A percentile compares a stretch with the other conserved stretches of the same genome.
These are phyloP conservation scores for Oryza glumipatula DNA, from an alignment of 176 grass and related monocot species.

Conservation along the genomic window DNA sequence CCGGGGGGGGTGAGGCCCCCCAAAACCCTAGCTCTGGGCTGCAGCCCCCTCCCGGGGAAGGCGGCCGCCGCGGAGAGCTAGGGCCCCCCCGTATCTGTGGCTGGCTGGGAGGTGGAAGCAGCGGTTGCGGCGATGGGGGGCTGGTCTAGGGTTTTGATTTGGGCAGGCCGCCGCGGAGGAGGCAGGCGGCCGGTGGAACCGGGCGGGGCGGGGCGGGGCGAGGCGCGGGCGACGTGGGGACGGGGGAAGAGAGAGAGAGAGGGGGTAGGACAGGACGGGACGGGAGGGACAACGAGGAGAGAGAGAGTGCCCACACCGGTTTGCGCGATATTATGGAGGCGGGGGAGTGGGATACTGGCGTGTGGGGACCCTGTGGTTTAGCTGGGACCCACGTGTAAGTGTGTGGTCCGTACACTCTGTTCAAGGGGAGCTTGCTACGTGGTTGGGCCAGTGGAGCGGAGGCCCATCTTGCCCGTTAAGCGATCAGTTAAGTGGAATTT, in stretches of 20 bases:
- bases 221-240: conserved; percentile 22
- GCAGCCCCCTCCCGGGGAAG: conserved; percentile 20
- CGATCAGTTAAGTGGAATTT: too few species aligned
- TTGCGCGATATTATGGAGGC: conserved; percentile 15
- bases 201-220: conserved; percentile 6
- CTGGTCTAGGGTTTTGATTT: conserved; percentile 27
- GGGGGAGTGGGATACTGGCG: neutral
- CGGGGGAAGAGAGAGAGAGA: neutral
- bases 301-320: neutral
- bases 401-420: neutral
- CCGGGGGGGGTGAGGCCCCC: neutral
- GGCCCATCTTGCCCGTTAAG: neutral
- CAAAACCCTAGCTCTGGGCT: conserved; percentile 55
- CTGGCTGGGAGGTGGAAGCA: neutral
- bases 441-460: neutral
- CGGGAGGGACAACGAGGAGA: neutral
- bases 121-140: neutral
- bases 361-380: neutral
- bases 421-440: neutral
- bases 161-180: neutral
- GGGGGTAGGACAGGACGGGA: neutral
- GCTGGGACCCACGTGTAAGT: neutral
- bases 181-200: conserved; percentile 3
- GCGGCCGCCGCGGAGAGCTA: neutral
- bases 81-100: neutral